Conservation (phyloP, 345 rosid genomes). For the Populus ilicifolia region DNA sequence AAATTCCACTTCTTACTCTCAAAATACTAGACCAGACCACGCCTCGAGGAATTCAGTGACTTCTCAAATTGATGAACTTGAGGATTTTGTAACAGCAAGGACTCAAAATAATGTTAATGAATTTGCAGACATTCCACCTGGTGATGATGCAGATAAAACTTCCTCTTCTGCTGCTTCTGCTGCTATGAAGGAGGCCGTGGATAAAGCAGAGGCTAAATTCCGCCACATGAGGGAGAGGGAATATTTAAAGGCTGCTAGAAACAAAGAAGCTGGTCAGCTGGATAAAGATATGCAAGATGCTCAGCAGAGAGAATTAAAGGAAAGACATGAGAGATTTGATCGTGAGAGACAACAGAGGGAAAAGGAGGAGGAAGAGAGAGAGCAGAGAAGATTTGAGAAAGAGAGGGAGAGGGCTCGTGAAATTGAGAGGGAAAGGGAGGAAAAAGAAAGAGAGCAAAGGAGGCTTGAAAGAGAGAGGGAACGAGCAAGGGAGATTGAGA, state of each 20-base stretch:
- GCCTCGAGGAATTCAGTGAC: slow-evolving; percentile 41
- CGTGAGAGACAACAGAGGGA: slow-evolving; percentile 51
- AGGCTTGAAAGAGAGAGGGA: slow-evolving; percentile 64
- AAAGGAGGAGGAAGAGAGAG: slow-evolving; percentile 56
- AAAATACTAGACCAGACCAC: slow-evolving; percentile 38
- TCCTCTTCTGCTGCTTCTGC: slow-evolving; percentile 80
- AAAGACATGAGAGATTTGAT: slow-evolving; percentile 52
- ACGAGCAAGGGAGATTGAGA: slow-evolving; percentile 58
- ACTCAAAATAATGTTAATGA: slow-evolving; percentile 40
- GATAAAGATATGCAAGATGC: slow-evolving; percentile 49
- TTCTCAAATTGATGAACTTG: slow-evolving; percentile 74
- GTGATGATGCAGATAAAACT: slow-evolving; percentile 53
- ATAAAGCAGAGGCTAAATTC: slow-evolving; percentile 93
- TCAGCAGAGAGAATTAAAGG: slow-evolving; percentile 54
- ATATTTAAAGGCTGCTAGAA: slow-evolving; percentile 60
- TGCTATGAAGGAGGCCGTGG: slow-evolving; percentile 98
- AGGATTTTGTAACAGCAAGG: slow-evolving; percentile 60
- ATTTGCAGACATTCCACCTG: slow-evolving; percentile 38
- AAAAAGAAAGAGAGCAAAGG: slow-evolving; percentile 60
- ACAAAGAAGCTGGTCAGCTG: slow-evolving; percentile 50
- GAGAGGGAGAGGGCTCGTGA: slow-evolving; percentile 45
- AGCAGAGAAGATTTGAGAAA: slow-evolving; percentile 51
- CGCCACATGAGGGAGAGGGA: slow-evolving; percentile 87
- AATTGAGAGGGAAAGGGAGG: slow-evolving; percentile 55
- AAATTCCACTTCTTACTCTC: slow-evolving; percentile 46